Percentiles rank a stretch among this genome's conserved stretches.
phyloP scores from a whole-genome alignment of 2,329 filamentous ascomycete species.

The Colletotrichum brevisporum region DNA sequence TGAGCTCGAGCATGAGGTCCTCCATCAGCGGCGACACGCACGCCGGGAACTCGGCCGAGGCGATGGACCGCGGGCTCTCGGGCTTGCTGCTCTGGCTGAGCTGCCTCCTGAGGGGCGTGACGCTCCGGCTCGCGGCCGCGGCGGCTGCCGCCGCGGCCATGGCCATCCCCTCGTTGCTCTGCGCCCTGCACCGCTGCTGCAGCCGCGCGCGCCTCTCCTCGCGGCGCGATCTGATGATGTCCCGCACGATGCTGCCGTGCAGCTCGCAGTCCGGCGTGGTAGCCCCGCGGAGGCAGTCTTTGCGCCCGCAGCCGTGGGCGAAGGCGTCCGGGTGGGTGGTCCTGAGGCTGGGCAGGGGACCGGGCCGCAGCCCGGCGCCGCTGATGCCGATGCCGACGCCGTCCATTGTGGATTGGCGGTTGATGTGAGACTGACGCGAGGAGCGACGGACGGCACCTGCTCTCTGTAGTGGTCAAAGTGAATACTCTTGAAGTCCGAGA shows the following conservation, averaged over 20 bases:
- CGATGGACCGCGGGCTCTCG: slow-evolving; percentile 27
- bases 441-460: slow-evolving; percentile 10
- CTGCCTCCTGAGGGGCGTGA: slow-evolving; percentile 35
- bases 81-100: slow-evolving; percentile 35
- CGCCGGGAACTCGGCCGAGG: slow-evolving; percentile 29
- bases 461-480: slow-evolving; percentile 12
- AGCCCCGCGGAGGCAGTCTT: slow-evolving; percentile 26
- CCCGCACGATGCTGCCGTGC: slow-evolving; percentile 30
- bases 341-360: slow-evolving; percentile 20
- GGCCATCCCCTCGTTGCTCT: slow-evolving; percentile 22
- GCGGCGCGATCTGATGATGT: slow-evolving; percentile 34
- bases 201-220: slow-evolving; percentile 33
- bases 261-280: slow-evolving; percentile 24
- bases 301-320: slow-evolving; percentile 18
- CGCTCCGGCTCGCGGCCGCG: slow-evolving; percentile 16
- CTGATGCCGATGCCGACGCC: background rate
- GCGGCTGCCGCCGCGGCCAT: slow-evolving; percentile 6
- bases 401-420: slow-evolving; percentile 13
- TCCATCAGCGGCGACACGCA: slow-evolving; percentile 38
- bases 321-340: slow-evolving; percentile 12
- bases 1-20: slow-evolving; percentile 36
- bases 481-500: slow-evolving; percentile 7
- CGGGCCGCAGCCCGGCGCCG: slow-evolving; percentile 5
- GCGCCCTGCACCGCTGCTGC: slow-evolving; percentile 31
- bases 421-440: background rate